Evolutionary conservation across 2,329 filamentous ascomycete species (phyloP), one percentile per base, ranked within the genome.

Genomic region (Stylonectria norvegica): DNA sequence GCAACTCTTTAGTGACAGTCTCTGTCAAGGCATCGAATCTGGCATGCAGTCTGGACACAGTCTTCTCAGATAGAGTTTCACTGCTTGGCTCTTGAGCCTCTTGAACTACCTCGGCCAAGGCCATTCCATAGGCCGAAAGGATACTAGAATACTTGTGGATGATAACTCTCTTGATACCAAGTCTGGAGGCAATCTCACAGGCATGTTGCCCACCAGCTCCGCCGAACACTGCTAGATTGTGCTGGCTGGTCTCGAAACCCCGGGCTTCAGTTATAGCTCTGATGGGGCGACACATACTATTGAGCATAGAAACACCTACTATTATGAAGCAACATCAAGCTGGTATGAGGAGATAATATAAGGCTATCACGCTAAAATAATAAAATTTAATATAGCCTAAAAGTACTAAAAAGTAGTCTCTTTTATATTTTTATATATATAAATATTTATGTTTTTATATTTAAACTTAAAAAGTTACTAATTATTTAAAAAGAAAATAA

Each of bases 251-350:
- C 14, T 50, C 56, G 40, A 53, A 59, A 22, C 53, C 57, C 15
- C 56, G 42, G 9, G 83, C 83, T 62, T 88, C 84, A 10, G 27
- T 88, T 40, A 86, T 64, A 29, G 82, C 85, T 32, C 85, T 74
- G 47, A 89, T 89, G 0, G 85, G 85, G 27, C 85, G 70, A 3
- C 79, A 81, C 83, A 88, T 87, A n/a, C n/a, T n/a, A n/a, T n/a
- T n/a, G n/a, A n/a, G n/a, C n/a, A n/a, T n/a, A n/a, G n/a, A n/a
- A n/a, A n/a, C n/a, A n/a, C n/a, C n/a, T n/a, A n/a, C n/a, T n/a
- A n/a, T n/a, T n/a, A n/a, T n/a, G n/a, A n/a, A n/a, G n/a, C n/a
- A n/a, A n/a, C n/a, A n/a, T n/a, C n/a, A n/a, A n/a, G n/a, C n/a
- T n/a, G n/a, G n/a, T n/a, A n/a, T n/a, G n/a, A n/a, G n/a, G n/a